These are phyloP conservation scores for Sporothrix inflata DNA, from an alignment of 2,329 filamentous ascomycete species.

Conservation along the genomic window DNA sequence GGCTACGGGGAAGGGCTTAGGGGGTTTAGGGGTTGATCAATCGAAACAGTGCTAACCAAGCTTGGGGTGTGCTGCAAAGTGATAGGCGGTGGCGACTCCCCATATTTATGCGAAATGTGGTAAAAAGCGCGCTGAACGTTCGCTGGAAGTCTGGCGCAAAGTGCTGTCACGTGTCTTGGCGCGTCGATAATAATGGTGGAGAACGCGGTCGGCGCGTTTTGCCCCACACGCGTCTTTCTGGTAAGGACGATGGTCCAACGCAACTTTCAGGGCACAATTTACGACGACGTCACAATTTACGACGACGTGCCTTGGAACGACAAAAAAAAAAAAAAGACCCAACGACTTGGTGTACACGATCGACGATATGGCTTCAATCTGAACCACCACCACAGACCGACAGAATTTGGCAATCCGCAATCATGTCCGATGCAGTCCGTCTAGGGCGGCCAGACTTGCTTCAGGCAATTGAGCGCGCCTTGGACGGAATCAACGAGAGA, in stretches of 20 bases:
- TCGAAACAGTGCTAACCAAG: conserved; percentile 2
- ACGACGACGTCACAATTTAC: conserved; percentile 8
- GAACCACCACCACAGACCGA: not conserved
- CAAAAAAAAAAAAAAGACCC: not conserved
- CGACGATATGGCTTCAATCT: not conserved
- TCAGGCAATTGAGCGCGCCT: conserved; percentile 46
- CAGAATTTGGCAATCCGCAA: not conserved
- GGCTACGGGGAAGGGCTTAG: not conserved
- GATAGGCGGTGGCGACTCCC: not conserved
- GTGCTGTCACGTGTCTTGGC: conserved; percentile 19
- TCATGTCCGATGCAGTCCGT: not conserved
- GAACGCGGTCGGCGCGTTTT: conserved; percentile 19
- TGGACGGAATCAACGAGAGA: conserved; percentile 44
- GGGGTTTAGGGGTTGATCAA: not conserved
- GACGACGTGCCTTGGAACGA: not conserved
- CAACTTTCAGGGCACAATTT: not conserved
- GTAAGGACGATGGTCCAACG: not conserved
- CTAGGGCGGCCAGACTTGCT: conserved; percentile 42
- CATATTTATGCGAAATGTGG: not conserved
- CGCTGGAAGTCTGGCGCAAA: not conserved
- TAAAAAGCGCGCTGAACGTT: not conserved
- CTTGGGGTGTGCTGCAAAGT: not conserved
- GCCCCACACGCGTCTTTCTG: not conserved
- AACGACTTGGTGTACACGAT: not conserved
- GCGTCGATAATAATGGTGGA: not conserved